A percentile compares a stretch with the other conserved stretches of the same genome.
Conservation (phyloP, 1,139 yeast genomes). For the Hyphopichia wangnamkhiaoensis region DNA sequence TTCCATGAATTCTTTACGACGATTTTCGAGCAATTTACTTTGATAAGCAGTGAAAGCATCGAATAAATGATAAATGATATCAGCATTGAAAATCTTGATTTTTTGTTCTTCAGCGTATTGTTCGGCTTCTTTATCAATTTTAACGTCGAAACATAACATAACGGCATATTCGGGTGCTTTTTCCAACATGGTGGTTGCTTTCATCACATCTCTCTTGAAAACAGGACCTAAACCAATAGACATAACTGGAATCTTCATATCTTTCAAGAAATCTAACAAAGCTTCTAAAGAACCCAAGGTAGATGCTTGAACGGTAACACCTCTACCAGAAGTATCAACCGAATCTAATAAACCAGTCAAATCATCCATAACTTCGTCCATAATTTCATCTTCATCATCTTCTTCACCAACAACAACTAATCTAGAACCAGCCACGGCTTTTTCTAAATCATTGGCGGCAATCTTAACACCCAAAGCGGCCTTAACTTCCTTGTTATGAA, state of each 20-base stretch:
- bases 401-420: slow-evolving; percentile 93
- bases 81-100: slow-evolving; percentile 90
- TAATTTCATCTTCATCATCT: slow-evolving; percentile 94
- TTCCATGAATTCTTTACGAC: slow-evolving; percentile 85
- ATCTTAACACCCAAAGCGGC: slow-evolving; percentile 99
- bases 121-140: slow-evolving; percentile 96
- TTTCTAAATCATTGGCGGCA: slow-evolving; percentile 95
- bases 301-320: slow-evolving; percentile 98
- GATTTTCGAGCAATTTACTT: slow-evolving; percentile 78
- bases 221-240: slow-evolving; percentile 98
- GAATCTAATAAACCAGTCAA: slow-evolving; percentile 91
- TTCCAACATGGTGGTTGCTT: slow-evolving; percentile 94
- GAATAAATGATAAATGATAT: slow-evolving; percentile 92
- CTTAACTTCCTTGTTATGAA: slow-evolving; percentile 95
- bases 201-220: slow-evolving; percentile 96
- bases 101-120: slow-evolving; percentile 95
- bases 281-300: slow-evolving; percentile 98
- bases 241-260: slow-evolving; percentile 99
- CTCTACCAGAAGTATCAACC: slow-evolving; percentile 90
- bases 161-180: slow-evolving; percentile 94
- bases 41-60: slow-evolving; percentile 95
- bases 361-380: slow-evolving; percentile 99
- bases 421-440: slow-evolving; percentile 99
- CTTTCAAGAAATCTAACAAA: slow-evolving; percentile 91
- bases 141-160: slow-evolving; percentile 97